A percentile compares a stretch with the other conserved stretches of the same genome.
phyloP scores from a whole-genome alignment of 1,284 basidiomycete species.

The Coniferiporia weirii region DNA sequence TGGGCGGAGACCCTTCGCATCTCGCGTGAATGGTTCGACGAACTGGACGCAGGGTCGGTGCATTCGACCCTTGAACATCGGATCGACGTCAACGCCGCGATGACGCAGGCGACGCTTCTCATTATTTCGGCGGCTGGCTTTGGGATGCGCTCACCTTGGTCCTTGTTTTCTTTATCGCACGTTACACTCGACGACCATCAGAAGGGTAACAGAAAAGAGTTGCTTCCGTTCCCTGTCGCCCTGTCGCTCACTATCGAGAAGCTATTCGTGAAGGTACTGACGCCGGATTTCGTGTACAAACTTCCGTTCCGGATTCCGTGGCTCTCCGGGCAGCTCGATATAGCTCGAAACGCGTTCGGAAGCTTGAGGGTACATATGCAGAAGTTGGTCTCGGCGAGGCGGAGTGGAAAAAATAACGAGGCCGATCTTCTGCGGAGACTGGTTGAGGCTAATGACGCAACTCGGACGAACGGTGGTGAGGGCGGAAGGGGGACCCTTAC shows the following conservation, averaged over 20 bases:
- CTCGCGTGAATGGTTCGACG: conserved; percentile 20
- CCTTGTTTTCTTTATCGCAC: neutral
- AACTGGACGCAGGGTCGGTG: conserved; percentile 11
- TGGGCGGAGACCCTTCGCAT: conserved; percentile 19
- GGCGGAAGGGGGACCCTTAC: conserved; percentile 6
- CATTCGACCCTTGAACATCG: conserved; percentile 13
- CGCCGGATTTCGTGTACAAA: conserved; percentile 11
- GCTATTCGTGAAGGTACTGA: conserved; percentile 16
- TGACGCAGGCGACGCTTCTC: conserved; percentile 16
- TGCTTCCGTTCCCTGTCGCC: conserved; percentile 21
- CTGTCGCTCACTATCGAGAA: conserved; percentile 20
- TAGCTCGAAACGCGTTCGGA: conserved; percentile 3
- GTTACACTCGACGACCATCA: neutral
- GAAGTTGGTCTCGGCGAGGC: neutral
- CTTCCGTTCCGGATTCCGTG: conserved; percentile 11
- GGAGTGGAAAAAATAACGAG: neutral
- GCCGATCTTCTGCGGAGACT: conserved; percentile 7
- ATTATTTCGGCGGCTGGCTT: conserved; percentile 20
- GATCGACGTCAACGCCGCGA: conserved; percentile 13
- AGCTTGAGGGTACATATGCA: conserved; percentile 11
- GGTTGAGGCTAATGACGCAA: conserved; percentile 11
- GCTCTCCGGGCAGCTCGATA: conserved; percentile 7
- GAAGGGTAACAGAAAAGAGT: neutral
- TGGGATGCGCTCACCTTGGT: conserved; percentile 16
- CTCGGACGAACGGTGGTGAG: neutral